Base-by-base conservation (phyloP, 2,329 filamentous ascomycete species). In the Penicillium sp. region DNA sequence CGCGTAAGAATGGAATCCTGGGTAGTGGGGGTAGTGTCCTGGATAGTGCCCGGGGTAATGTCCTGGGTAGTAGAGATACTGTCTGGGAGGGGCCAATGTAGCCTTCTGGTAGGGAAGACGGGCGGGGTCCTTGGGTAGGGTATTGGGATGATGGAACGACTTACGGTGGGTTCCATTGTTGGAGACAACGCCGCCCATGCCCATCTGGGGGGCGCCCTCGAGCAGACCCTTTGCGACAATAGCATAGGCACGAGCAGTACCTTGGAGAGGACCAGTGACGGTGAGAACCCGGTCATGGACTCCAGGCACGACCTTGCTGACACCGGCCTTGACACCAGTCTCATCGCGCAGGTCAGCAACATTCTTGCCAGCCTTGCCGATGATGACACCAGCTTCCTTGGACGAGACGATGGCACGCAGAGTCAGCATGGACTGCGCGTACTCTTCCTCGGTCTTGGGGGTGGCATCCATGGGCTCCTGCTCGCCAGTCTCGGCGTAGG, bases 361-460 rank as follows among this genome's bases (percentile, higher is more conserved):
- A 65, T 98, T 97, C 80, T 97, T 95, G 67, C 93, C 93, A 49
- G 86, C 90, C 76, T 98, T 98, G 72, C 93, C 93, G 71, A 98
- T 98, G 72, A 98, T 97, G 63, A 98, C 90, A 66, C 93, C 93
- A 51, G 93, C 93, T 74, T 98, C 93, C 76, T 97, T 97, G 70
- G 93, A 96, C 32, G 93, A 96, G 59, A 98, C 93, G 68, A 98
- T 96, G 61, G 93, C 93, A 68, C 93, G 88, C 55, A 98, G 82
- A 53, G 93, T 98, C 64, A 98, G 79, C 73, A 94, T 88, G 45
- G 90, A 84, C 69, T 90, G 83, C 44, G 89, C 90, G 67, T 98
- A 98, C 72, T 98, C 93, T 69, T 97, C 90, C 62, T 98, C 93
- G 50, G 91, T 95, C 76, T 91, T 93, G 63, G 89, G 91, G 51